A percentile compares a stretch with the other conserved stretches of the same genome.
These are phyloP conservation scores for Geranium brycei DNA, from an alignment of 345 rosid genomes.

Conservation along the genomic window DNA sequence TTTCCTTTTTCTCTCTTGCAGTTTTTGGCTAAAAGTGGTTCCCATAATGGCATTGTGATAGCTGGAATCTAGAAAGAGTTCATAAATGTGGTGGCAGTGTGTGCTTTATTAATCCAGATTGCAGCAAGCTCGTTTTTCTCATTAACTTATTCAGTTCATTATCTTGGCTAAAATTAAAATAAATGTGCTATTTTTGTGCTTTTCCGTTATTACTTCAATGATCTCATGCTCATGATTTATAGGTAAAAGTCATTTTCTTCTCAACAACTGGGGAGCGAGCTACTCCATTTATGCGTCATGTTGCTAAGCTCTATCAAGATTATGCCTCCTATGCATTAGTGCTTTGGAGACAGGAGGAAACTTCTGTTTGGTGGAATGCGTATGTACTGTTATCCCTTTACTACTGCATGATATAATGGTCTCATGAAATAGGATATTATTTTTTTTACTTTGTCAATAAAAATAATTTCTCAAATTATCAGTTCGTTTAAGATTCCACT, in stretches of 20 bases:
- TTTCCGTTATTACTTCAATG: not conserved
- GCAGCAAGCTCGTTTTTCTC: too few relatives aligned
- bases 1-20: slow-evolving; percentile 3
- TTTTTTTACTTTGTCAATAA: not conserved
- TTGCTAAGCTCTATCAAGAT: slow-evolving; percentile 61
- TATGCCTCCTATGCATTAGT: slow-evolving; percentile 67
- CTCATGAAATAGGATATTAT: not conserved
- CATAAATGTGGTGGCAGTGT: too few relatives aligned
- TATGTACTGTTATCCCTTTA: slow-evolving; percentile 29
- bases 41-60: not conserved
- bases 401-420: not conserved
- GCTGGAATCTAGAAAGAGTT: not conserved
- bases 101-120: too few relatives aligned
- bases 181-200: not conserved
- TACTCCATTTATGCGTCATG: slow-evolving; percentile 62
- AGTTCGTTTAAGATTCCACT: too few relatives aligned
- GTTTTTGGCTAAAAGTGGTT: too few relatives aligned
- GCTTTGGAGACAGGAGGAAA: slow-evolving; percentile 84
- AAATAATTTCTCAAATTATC: too few relatives aligned
- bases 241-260: slow-evolving; percentile 88
- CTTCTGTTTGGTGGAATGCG: slow-evolving; percentile 90
- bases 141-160: not conserved
- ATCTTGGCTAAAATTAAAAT: not conserved
- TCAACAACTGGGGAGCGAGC: slow-evolving; percentile 93
- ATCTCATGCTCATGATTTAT: slow-evolving; percentile 11